Evolutionary conservation across 768 basidiomycete species (phyloP).

Genomic region (Kwoniella botswanensis): DNA sequence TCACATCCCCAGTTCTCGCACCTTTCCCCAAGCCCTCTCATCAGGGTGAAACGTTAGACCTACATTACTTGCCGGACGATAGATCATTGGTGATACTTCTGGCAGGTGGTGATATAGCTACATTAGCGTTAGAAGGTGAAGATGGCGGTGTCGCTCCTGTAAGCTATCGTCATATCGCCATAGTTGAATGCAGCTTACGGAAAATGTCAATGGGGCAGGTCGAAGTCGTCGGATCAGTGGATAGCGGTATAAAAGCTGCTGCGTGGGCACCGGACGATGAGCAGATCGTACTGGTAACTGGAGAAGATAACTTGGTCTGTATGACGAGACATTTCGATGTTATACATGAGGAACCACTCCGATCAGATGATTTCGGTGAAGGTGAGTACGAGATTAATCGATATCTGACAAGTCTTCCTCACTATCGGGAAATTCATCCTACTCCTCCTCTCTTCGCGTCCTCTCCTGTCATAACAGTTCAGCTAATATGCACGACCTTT

Average conservation of each 20-base stretch:
- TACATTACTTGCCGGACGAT: slow-evolving; percentile 75
- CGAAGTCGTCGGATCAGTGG: slow-evolving; percentile 85
- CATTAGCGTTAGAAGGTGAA: slow-evolving; percentile 62
- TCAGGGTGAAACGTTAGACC: slow-evolving; percentile 64
- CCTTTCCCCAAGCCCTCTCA: slow-evolving; percentile 39
- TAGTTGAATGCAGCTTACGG: not conserved
- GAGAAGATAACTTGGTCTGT: slow-evolving; percentile 81
- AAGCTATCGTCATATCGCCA: slow-evolving; percentile 22
- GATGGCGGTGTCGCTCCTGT: slow-evolving; percentile 61
- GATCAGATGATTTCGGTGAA: slow-evolving; percentile 81
- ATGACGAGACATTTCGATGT: slow-evolving; percentile 91
- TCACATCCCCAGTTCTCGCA: slow-evolving; percentile 47
- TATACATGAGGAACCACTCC: slow-evolving; percentile 75
- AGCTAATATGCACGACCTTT: not conserved
- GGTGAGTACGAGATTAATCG: slow-evolving; percentile 61
- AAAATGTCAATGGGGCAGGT: slow-evolving; percentile 60
- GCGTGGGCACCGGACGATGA: slow-evolving; percentile 93
- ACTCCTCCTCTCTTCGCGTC: not conserved
- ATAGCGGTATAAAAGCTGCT: slow-evolving; percentile 79
- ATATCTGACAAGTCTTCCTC: not conserved
- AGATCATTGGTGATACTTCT: slow-evolving; percentile 70
- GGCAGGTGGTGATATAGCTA: slow-evolving; percentile 80
- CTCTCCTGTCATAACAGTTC: not conserved
- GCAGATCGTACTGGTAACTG: slow-evolving; percentile 78
- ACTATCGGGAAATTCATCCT: not conserved